Base-by-base conservation (phyloP, 441 rosid genomes). In the Euphorbia corollata region DNA sequence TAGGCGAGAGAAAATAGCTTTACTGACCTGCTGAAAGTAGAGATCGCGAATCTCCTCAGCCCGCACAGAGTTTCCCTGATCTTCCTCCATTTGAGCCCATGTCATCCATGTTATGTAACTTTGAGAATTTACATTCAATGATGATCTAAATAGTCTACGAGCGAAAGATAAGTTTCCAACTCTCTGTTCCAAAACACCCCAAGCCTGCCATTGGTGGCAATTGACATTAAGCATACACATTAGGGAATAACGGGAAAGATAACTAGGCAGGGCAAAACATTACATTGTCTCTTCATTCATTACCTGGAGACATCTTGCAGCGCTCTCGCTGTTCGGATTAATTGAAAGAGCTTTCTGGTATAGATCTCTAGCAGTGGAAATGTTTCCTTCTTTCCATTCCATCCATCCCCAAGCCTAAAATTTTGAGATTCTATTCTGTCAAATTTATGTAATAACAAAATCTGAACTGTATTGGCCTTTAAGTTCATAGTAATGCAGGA, bases 301-400 rank as follows among this genome's bases (percentile, higher is more conserved):
- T 83, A 90, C 98, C 89, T 90, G 98, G 54, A 93, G 82, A 75
- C 97, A 87, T 69, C 88, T 87, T 74, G 97, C 81, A 60, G 97
- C 97, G 75, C 92, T 89, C 80, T 93, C 96, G 1, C 76, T 87
- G 24, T 75, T 80, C 27, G 96, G 71, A 72, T 86, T 75, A 69
- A 93, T 81, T 67, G 97, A 76, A 58, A 93, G 80, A 69, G 89
- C 92, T 79, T 62, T 84, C 76, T 86, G 89, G 81, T 93, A 93
- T 54, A 85, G 81, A 72, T 84, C 83, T 80, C 96, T 84, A 22
- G 98, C 98, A 3, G 86, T 78, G 24, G 85, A 43, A 75, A 83
- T 69, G 76, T 89, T 90, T 74, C 97, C 98, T 85, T 93, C 97
- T 72, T 90, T 90, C 98, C 98, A 90, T 70, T 93, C 98, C 98